Evolutionary conservation across 306 rosid species (phyloP), one percentile per base, ranked within the genome.

Genomic region (Benincasa hispida): DNA sequence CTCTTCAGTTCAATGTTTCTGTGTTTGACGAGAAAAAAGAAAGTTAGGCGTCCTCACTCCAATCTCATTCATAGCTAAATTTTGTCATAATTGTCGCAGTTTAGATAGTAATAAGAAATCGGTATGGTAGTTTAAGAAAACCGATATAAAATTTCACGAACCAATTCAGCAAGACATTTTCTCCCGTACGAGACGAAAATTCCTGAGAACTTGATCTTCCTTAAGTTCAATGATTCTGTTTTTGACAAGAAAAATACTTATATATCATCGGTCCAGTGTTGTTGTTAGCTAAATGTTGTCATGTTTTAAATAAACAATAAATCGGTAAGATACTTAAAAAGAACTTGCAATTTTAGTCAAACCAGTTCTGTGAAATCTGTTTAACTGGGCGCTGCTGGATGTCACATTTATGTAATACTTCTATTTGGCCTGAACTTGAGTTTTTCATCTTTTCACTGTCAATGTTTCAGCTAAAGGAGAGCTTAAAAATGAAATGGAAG

Each of bases 381-480:
- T 42, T 6, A 69, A 45, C 57, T 45, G 18, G 18, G 0, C 6
- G 10, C 14, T 25, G 32, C 57, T 21, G 56, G 27, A 69, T 69
- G 24, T 3, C 19, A 22, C 5, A 48, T 41, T 73, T 30, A 42
- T 3, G 74, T 13, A 14, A 45, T 60, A 55, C 53, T 48, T 34
- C 59, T 78, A 37, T 56, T 28, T 17, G 32, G 42, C 25, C 47
- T 37, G 69, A 19, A 51, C 28, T 27, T 63, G 60, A 22, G 6
- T 17, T 51, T 41, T 8, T 21, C 13, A 59, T 41, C 35, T 39
- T 17, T 59, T 59, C 48, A 53, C 24, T 60, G 24, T 56, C 51
- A 39, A 75, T 79, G 19, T 78, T 61, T 78, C 77, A 92, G 97
- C 89, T 37, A 86, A 84, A 80, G 97, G 97, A 59, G 93, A 86